Evolutionary conservation across 768 basidiomycete genomes (phyloP), one percentile per base, ranked within the genome.

Genomic region (Tulasnella sp.): DNA sequence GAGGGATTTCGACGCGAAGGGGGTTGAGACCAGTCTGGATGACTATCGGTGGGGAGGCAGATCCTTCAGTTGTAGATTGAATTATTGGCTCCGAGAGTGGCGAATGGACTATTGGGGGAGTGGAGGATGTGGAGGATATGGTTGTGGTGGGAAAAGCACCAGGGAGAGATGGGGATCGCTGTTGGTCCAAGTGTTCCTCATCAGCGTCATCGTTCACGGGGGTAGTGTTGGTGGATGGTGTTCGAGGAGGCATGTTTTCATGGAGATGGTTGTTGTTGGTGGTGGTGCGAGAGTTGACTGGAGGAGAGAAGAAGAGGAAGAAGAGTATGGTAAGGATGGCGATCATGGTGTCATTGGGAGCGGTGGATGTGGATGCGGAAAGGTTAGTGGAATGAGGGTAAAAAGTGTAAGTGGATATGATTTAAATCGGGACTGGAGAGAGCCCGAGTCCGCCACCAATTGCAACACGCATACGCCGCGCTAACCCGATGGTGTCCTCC

Each of bases 1-100:
- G 47, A 32, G 58, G 58, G 45, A 59, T 30, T 30, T 59, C 47
- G 32, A 59, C 45, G 50, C 43, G 58, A 59, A 43, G 34, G 58
- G 47, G 26, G 58, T 19, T 21, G 47, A 48, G 27, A 5, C 7
- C 7, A 21, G 7, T 23, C 5, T 7, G n/a, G 24, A 21, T 17
- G 26, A 21, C 17, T n/a, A 26, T 49, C 26, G 38, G 38, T 15
- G 54, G 10, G 42, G 34, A 42, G 34, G 29, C 26, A 41, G 55
- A 26, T 34, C 15, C 23, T 56, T 30, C 47, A 21, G 11, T 32
- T 3, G 29, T 21, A 27, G 47, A 38, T 21, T 15, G 9, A 26
- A 26, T 59, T 45, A 48, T 59, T 30, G 45, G 19, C 11, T 48
- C 27, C 21, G 47, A 59, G 47, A 29, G 17, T 38, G 42, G 41